Evolutionary conservation across 345 rosid genomes (phyloP), one percentile per base, ranked within the genome.

Genomic region (Crucihimalaya himalaica): DNA sequence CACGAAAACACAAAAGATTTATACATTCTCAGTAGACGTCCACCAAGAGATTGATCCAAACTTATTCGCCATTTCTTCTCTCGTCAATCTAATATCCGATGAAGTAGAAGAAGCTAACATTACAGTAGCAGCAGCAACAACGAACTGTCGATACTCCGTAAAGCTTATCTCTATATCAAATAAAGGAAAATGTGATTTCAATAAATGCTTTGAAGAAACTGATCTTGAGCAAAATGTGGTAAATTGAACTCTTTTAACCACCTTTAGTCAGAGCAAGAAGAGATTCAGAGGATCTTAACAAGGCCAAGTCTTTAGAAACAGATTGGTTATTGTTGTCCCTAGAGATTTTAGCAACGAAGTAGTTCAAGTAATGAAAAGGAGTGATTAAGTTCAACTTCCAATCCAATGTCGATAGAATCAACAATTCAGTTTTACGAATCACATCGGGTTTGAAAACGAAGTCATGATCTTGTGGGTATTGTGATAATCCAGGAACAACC

Each of bases 101-200:
- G 79, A 75, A 52, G 67, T 51, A 63, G 95, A 75, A 62, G 95
- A 88, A 56, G 86, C 94, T 66, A 91, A 71, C 27, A 78, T 81
- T 54, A 88, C 85, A 32, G 97, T 89, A n/a, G 97, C 96, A 27
- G 86, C 91, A 16, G 98, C 96, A 66, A 93, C 76, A 25, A 77
- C 39, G 16, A 91, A 93, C 15, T 96, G 94, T 51, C 89, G 84
- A 86, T 81, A 75, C 71, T 86, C 84, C 78, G 83, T 72, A 79
- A 85, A 74, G 52, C 80, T 84, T 34, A 83, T 82, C 83, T 83
- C 98, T 93, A 84, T 31, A 74, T 19, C 16, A 68, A 65, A 70
- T 64, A 21, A 59, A 43, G 7, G 28, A 8, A 29, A 31, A 27
- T 32, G 31, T 45, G 37, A 50, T 14, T 5, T 27, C 58, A 53